These are phyloP conservation scores for Saprolegnia parasitica DNA, from an alignment of 352 stramenopile species.

Conservation along the genomic window DNA sequence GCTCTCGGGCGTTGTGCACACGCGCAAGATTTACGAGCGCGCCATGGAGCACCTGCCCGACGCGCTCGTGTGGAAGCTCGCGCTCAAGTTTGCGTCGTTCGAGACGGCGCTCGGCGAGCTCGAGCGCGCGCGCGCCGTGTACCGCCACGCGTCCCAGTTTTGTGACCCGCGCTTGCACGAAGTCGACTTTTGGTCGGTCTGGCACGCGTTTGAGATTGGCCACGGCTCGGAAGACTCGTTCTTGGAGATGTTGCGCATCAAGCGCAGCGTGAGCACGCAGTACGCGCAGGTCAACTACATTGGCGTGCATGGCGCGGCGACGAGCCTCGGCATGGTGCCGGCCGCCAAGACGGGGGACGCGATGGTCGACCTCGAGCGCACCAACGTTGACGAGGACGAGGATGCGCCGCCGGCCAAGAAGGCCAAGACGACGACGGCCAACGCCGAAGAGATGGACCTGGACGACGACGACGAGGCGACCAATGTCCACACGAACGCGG, in stretches of 20 bases:
- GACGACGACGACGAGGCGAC: slow-evolving; percentile 71
- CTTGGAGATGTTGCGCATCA: slow-evolving; percentile 98
- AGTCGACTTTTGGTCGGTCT: slow-evolving; percentile 94
- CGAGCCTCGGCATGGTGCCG: slow-evolving; percentile 51
- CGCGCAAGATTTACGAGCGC: slow-evolving; percentile 95
- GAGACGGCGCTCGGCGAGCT: slow-evolving; percentile 97
- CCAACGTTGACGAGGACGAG: slow-evolving; percentile 53
- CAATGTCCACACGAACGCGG: slow-evolving; percentile 35
- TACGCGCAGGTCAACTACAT: slow-evolving; percentile 97
- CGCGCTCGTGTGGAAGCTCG: slow-evolving; percentile 87
- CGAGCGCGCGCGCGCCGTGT: slow-evolving; percentile 94
- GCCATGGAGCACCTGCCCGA: slow-evolving; percentile 93
- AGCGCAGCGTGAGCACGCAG: slow-evolving; percentile 94
- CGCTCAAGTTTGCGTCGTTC: slow-evolving; percentile 94
- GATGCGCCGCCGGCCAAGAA: slow-evolving; percentile 53
- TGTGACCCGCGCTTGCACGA: slow-evolving; percentile 93
- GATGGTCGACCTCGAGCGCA: slow-evolving; percentile 82
- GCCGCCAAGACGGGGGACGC: slow-evolving; percentile 63
- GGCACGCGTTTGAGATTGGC: slow-evolving; percentile 94
- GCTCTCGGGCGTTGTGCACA: slow-evolving; percentile 95
- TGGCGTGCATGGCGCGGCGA: slow-evolving; percentile 80
- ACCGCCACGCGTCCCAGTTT: slow-evolving; percentile 95
- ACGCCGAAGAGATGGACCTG: slow-evolving; percentile 92
- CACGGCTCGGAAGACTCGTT: slow-evolving; percentile 98
- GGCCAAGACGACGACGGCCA: slow-evolving; percentile 51